Evolutionary conservation across 352 stramenopile genomes (phyloP).

Genomic region (Vaucheria bursata): DNA sequence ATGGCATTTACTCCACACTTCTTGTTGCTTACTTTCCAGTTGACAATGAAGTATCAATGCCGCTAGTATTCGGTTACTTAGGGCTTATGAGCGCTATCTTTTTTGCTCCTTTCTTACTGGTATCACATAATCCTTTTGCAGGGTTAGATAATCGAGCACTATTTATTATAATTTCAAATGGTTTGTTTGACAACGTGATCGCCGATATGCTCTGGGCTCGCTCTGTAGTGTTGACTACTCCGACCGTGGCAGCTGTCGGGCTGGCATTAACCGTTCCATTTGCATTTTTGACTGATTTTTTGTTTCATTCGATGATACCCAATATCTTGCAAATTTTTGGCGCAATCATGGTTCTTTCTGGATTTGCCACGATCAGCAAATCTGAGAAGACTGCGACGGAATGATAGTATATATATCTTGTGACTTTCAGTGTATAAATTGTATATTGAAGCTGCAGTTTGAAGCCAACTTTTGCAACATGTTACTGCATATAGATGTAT

Average conservation of each 20-base stretch:
- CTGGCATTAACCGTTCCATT: conserved; percentile 89
- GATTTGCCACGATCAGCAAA: conserved; percentile 36
- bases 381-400: too few relatives aligned
- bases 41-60: conserved; percentile 77
- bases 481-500: too few relatives aligned
- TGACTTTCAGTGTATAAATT: too few relatives aligned
- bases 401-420: too few relatives aligned
- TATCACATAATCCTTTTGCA: conserved; percentile 13
- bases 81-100: conserved; percentile 69
- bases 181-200: conserved; percentile 35
- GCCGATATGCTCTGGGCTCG: conserved; percentile 67
- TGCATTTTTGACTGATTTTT: conserved; percentile 73
- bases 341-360: conserved; percentile 15
- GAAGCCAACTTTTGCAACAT: too few relatives aligned
- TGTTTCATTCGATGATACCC: conserved; percentile 26
- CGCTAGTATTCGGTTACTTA: conserved; percentile 85
- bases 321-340: conserved; percentile 11
- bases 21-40: conserved; percentile 46
- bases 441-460: too few relatives aligned
- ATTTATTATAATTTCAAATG: conserved; percentile 21
- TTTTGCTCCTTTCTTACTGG: not conserved
- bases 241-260: conserved; percentile 86
- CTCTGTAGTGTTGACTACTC: conserved; percentile 82
- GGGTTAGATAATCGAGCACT: conserved; percentile 15
- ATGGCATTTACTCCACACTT: conserved; percentile 82